Evolutionary conservation across 2,329 filamentous ascomycete genomes (phyloP).

Genomic region (Xylaria sp.): DNA sequence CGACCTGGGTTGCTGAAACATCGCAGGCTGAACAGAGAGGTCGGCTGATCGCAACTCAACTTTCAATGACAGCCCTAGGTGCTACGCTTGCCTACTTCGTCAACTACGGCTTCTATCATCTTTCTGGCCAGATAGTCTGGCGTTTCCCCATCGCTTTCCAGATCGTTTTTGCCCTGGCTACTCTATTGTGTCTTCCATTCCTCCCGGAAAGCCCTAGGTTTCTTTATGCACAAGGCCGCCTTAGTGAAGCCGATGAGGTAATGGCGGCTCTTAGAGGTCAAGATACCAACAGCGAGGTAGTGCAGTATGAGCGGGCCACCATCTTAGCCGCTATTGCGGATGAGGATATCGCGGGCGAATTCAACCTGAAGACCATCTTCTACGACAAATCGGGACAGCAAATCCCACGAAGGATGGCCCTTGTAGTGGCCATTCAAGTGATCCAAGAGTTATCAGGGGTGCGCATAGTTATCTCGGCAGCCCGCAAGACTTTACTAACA

Average conservation of each 20-base stretch:
- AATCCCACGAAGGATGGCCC: slow-evolving; percentile 9
- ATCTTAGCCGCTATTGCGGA: slow-evolving; percentile 18
- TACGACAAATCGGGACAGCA: slow-evolving; percentile 14
- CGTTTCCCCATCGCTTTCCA: slow-evolving; percentile 17
- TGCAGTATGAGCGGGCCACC: slow-evolving; percentile 7
- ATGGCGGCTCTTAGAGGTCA: slow-evolving; percentile 15
- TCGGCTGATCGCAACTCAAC: slow-evolving; percentile 14
- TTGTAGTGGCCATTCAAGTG: slow-evolving; percentile 6
- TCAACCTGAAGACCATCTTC: slow-evolving; percentile 13
- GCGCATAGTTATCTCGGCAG: background rate
- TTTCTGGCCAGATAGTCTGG: slow-evolving; percentile 14
- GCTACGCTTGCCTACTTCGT: slow-evolving; percentile 15
- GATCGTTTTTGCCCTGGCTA: slow-evolving; percentile 16
- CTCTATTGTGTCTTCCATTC: slow-evolving; percentile 6
- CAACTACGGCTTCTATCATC: slow-evolving; percentile 21
- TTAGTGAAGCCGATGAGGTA: slow-evolving; percentile 10
- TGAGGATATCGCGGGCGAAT: slow-evolving; percentile 15
- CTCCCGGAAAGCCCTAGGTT: slow-evolving; percentile 15
- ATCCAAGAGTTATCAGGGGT: slow-evolving; percentile 18
- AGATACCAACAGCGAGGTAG: slow-evolving; percentile 6
- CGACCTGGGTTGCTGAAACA: slow-evolving; percentile 15
- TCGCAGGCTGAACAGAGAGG: slow-evolving; percentile 7
- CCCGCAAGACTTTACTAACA: background rate
- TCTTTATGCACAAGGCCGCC: slow-evolving; percentile 11
- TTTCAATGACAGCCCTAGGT: slow-evolving; percentile 17